Conservation (phyloP, 495 filamentous ascomycete genomes). For the Lindgomyces ingoldianus region DNA sequence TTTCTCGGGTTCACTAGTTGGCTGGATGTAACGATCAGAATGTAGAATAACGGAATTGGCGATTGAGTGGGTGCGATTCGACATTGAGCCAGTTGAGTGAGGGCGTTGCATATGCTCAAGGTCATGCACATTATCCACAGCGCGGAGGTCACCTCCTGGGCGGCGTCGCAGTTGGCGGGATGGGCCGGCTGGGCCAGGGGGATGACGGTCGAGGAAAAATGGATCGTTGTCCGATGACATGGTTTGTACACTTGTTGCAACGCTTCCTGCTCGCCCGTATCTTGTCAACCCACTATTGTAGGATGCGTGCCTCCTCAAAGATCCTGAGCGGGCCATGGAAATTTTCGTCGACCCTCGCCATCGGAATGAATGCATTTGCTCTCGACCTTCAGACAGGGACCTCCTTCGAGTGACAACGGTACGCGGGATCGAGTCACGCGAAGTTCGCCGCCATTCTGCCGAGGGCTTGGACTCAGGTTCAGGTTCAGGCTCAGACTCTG, state of each 20-base stretch:
- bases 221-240: conserved; percentile 47
- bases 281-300: conserved; percentile 71
- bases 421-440: conserved; percentile 16
- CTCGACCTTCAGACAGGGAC: conserved; percentile 17
- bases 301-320: conserved; percentile 65
- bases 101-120: conserved; percentile 63
- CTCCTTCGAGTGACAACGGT: conserved; percentile 13
- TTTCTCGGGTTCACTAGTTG: conserved; percentile 1
- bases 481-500: not conserved
- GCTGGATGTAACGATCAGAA: conserved; percentile 19
- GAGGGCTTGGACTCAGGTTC: too few relatives aligned
- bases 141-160: conserved; percentile 86
- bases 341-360: conserved; percentile 29
- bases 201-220: conserved; percentile 46
- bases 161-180: conserved; percentile 71
- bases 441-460: conserved; percentile 12
- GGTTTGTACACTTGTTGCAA: conserved; percentile 49
- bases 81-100: conserved; percentile 70
- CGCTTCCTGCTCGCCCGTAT: conserved; percentile 59
- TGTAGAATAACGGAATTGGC: conserved; percentile 56
- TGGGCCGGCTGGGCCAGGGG: conserved; percentile 12
- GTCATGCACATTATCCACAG: conserved; percentile 72
- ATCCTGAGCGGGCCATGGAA: conserved; percentile 27
- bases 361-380: conserved; percentile 28
- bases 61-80: conserved; percentile 68